Evolutionary conservation across 106 monocot species (phyloP), one percentile per base, ranked within the genome.

Genomic region (Chionographis japonica): DNA sequence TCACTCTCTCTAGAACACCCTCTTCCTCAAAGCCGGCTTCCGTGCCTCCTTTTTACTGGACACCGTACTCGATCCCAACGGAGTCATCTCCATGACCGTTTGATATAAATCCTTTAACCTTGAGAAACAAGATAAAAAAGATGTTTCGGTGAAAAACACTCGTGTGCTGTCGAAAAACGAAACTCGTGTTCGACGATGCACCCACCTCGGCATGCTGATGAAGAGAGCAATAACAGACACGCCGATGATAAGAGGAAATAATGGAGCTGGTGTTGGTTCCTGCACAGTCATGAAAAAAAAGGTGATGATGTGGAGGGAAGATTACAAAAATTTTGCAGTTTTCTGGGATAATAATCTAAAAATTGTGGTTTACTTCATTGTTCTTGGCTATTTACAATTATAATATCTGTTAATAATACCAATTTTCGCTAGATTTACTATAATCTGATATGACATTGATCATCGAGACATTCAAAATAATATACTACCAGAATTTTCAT

Each of bases 121-220:
- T 74, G 4, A 74, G 37, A 56, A 56, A 71, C 58, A 3, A 62
- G 37, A 55, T 35, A 2, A 4, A 35, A 56, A 52, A 64, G 6
- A 15, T n/a, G 46, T 2, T 4, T 5, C 20, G 4, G 8, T n/a
- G 2, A 12, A 40, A 18, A 14, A 15, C 9, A 8, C 6, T 59
- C 8, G 3, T 42, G 8, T 54, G 18, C 6, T n/a, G 17, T 50
- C 8, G 54, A 50, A 77, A 66, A 18, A 16, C 67, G 0, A 13
- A n/a, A 55, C 8, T 54, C 12, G 8, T 40, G 20, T 17, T 6
- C 27, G 68, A 9, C 17, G 1, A 52, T 74, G 37, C 2, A 50
- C 60, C 61, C 62, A 92, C 92, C 95, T 91, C 54, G 97, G 97
- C 76, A 97, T 87, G 62, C 89, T 89, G 86, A 97, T 78, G 49